phyloP scores from a whole-genome alignment of 352 stramenopile species.

The Pythium pyrilobum region DNA sequence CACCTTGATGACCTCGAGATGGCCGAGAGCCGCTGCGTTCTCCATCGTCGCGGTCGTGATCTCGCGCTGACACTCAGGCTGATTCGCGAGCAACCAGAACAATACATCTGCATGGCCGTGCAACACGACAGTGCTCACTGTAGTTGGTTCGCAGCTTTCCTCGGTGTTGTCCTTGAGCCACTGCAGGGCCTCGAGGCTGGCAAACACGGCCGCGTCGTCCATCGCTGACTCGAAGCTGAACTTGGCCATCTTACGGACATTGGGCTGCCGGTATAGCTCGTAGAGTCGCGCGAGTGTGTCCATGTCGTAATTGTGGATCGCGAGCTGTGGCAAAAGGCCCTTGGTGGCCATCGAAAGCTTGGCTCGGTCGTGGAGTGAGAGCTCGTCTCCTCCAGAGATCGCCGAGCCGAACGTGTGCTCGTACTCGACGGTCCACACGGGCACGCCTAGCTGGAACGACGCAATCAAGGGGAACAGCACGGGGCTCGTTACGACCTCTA shows the following conservation, averaged over 20 bases:
- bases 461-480: neutral
- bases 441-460: constrained; percentile 4
- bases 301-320: neutral
- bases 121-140: neutral
- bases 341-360: neutral
- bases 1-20: constrained; percentile 10
- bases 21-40: constrained; percentile 4
- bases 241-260: neutral
- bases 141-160: neutral
- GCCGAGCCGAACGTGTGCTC: neutral
- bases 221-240: neutral
- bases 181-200: neutral
- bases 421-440: constrained; percentile 2
- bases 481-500: neutral
- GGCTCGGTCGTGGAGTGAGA: neutral
- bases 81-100: constrained; percentile 5
- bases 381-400: neutral
- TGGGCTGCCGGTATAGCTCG: neutral
- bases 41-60: neutral
- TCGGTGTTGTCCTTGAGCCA: constrained; percentile 6
- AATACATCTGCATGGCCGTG: constrained; percentile 10
- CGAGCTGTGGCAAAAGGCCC: constrained; percentile 3
- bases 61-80: neutral
- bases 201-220: neutral
- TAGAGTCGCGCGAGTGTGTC: neutral